phyloP scores from a whole-genome alignment of 768 basidiomycete genomes.

The Hericium erinaceus region DNA sequence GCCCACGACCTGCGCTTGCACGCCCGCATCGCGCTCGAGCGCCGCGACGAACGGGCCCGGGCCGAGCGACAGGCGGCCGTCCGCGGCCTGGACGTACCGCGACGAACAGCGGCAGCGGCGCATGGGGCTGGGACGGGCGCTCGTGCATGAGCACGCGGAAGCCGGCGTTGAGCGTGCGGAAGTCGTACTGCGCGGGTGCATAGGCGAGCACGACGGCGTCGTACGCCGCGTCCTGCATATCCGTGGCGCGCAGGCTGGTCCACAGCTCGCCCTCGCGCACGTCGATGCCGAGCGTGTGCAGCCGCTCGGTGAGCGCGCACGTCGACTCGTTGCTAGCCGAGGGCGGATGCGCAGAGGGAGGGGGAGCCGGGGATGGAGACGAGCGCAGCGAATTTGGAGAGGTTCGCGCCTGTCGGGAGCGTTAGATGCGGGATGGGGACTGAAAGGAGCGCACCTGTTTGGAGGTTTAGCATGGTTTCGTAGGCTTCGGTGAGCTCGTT shows the following conservation, averaged over 20 bases:
- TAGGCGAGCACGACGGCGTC: constrained; percentile 63
- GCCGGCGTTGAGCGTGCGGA: constrained; percentile 49
- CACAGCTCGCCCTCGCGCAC: constrained; percentile 38
- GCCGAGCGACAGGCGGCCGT: constrained; percentile 49
- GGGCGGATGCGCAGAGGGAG: neutral
- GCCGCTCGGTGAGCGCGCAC: constrained; percentile 28
- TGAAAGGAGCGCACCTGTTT: neutral
- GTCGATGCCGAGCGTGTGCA: constrained; percentile 42
- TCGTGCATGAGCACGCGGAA: constrained; percentile 48
- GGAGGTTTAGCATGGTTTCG: constrained; percentile 10
- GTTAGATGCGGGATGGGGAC: neutral
- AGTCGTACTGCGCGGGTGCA: constrained; percentile 41
- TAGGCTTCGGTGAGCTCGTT: constrained; percentile 12
- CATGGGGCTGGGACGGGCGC: constrained; percentile 3
- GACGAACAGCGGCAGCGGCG: constrained; percentile 38
- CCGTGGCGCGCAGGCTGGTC: constrained; percentile 49
- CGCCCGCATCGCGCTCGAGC: constrained; percentile 44
- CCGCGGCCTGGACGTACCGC: constrained; percentile 35
- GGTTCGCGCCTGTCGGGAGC: neutral
- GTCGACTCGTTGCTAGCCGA: constrained; percentile 5
- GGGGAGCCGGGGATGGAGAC: neutral
- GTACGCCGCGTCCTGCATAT: constrained; percentile 19
- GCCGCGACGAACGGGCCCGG: constrained; percentile 64
- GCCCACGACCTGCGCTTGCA: constrained; percentile 46
- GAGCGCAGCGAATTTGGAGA: neutral